Evolutionary conservation across 1,284 basidiomycete species (phyloP), one percentile per base, ranked within the genome.

Genomic region (Trichosporon ovoides): DNA sequence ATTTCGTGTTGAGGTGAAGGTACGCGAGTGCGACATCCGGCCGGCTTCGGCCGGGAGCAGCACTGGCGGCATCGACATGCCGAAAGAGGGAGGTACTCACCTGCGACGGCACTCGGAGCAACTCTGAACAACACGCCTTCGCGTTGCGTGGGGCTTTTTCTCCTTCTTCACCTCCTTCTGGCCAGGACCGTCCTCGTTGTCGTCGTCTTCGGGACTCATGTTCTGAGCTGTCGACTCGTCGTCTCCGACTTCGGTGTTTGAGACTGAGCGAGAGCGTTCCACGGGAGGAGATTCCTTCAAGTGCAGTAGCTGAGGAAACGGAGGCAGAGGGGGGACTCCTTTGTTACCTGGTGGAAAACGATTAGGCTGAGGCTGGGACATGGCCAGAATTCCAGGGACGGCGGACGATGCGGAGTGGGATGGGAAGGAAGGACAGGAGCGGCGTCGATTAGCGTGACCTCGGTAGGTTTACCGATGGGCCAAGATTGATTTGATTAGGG

Each of bases 31-130:
- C 28, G 43, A 48, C 43, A 11, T 16, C 40, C 40, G n/a, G 43
- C 43, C 28, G 22, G 43, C n/a, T n/a, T n/a, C n/a, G 43, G 43
- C 43, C 22, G 43, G n/a, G n/a, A n/a, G 13, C 28, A 22, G 43
- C 43, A 48, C 43, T 24, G 22, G 38, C 38, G 18, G 43, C 22
- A 48, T n/a, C 22, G 24, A 16, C 14, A 16, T 48, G 12, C 35
- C 43, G 22, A 35, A 48, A 14, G 18, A 43, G 1, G 19, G n/a
- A 10, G 33, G 7, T 11, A 59, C 61, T 57, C 38, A 65, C 66
- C 61, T 66, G 43, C 77, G 65, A n/a, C 76, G 66, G 57, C 77
- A 79, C 52, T 79, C 77, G 12, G 73, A 76, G 53, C 77, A 79
- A 50, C 76, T 77, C 67, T 79, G 77, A 1, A 79, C 77, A 28